phyloP scores from a whole-genome alignment of 768 basidiomycete species.

The Macrocybe gigantea region DNA sequence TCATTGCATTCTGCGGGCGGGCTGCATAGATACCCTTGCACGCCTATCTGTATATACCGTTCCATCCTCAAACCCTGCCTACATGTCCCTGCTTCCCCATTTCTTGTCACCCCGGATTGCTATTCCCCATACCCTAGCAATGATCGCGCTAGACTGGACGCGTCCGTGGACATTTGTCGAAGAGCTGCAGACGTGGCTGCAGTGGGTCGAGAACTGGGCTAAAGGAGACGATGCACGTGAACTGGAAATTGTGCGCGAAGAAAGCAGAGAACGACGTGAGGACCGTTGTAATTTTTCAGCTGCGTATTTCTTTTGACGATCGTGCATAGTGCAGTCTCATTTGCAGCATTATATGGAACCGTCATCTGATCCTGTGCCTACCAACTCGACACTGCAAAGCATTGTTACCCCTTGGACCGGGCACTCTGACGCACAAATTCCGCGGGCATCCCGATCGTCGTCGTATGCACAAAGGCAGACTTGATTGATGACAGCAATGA shows the following conservation, averaged over 20 bases:
- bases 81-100: slow-evolving; percentile 68
- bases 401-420: slow-evolving; percentile 76
- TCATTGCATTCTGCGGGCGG: background rate
- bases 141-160: slow-evolving; percentile 95
- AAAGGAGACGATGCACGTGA: slow-evolving; percentile 67
- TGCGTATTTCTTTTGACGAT: background rate
- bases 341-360: slow-evolving; percentile 90
- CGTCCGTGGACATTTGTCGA: slow-evolving; percentile 87
- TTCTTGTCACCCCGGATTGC: slow-evolving; percentile 69
- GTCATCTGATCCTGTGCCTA: slow-evolving; percentile 56
- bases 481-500: slow-evolving; percentile 81
- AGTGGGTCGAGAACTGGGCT: slow-evolving; percentile 80
- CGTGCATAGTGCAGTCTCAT: slow-evolving; percentile 69
- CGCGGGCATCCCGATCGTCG: slow-evolving; percentile 80
- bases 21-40: slow-evolving; percentile 69
- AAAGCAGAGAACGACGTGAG: slow-evolving; percentile 79
- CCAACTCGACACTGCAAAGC: slow-evolving; percentile 59
- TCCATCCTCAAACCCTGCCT: slow-evolving; percentile 69
- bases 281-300: slow-evolving; percentile 8
- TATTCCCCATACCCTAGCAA: slow-evolving; percentile 65
- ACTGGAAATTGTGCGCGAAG: slow-evolving; percentile 69
- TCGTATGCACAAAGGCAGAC: slow-evolving; percentile 91
- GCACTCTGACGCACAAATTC: slow-evolving; percentile 87
- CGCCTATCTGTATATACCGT: slow-evolving; percentile 90
- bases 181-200: slow-evolving; percentile 79